Percentiles rank a stretch among this genome's conserved stretches.
These are phyloP conservation scores for Chlorella ohadii DNA, from an alignment of 139 green algal species.

Conservation along the genomic window DNA sequence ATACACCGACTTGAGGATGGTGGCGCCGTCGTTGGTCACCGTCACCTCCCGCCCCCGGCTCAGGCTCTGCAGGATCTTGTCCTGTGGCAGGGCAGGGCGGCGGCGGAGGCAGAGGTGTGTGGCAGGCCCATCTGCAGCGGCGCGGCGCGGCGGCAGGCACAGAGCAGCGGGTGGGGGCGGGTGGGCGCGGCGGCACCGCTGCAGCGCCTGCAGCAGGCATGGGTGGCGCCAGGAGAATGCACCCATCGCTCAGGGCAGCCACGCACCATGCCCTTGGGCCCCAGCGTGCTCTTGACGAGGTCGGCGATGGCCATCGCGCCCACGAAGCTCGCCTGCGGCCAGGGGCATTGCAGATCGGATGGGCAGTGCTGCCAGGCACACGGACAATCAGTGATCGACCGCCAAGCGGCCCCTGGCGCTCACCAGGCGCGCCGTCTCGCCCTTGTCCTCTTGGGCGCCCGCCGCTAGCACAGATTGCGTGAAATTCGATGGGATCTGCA, in stretches of 20 bases:
- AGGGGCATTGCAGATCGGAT: neutral
- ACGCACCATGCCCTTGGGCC: slow-evolving; percentile 97
- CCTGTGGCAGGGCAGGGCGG: slow-evolving; percentile 62
- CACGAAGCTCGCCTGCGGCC: slow-evolving; percentile 89
- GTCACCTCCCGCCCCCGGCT: slow-evolving; percentile 84
- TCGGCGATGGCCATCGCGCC: slow-evolving; percentile 98
- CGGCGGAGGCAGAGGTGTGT: neutral
- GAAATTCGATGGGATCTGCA: slow-evolving; percentile 32
- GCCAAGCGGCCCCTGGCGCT: neutral
- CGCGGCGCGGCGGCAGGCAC: neutral
- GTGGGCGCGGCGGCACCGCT: neutral
- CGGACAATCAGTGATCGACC: neutral
- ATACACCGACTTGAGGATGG: slow-evolving; percentile 96
- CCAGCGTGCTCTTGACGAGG: slow-evolving; percentile 97
- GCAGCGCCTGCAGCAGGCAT: neutral
- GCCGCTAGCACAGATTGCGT: slow-evolving; percentile 64
- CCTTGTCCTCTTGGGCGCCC: slow-evolving; percentile 91
- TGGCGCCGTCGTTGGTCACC: slow-evolving; percentile 99
- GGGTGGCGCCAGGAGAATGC: neutral
- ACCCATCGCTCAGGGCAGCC: neutral
- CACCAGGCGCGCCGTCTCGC: slow-evolving; percentile 95
- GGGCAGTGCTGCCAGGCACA: neutral
- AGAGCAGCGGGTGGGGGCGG: neutral
- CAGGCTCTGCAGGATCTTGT: slow-evolving; percentile 99
- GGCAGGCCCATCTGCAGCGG: neutral